phyloP scores from a whole-genome alignment of 164 flowering plant genomes.

The Magnolia kwangsiensis region DNA sequence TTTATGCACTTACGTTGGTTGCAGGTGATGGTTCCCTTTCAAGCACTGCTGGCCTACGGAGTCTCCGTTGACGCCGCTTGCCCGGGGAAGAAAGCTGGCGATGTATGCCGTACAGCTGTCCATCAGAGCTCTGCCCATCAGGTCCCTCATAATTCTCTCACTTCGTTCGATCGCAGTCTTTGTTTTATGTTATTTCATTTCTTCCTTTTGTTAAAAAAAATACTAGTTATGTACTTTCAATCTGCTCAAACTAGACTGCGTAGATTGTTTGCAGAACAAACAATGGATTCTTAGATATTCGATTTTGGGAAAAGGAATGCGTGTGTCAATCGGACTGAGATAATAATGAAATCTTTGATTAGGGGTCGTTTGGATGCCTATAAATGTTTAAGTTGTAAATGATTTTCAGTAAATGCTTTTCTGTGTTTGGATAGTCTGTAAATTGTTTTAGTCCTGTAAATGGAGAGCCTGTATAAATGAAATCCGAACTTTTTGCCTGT shows the following conservation, averaged over 20 bases:
- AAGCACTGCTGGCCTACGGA: conserved; percentile 84
- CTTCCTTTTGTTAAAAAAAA: not conserved
- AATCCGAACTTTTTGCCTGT: too few species aligned
- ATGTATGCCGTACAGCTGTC: conserved; percentile 76
- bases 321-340: not conserved
- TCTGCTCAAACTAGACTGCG: too few species aligned
- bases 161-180: not conserved
- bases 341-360: too few species aligned
- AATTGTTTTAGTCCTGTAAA: too few species aligned
- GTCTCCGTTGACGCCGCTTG: conserved; percentile 80
- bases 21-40: conserved; percentile 96
- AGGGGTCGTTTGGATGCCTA: too few species aligned
- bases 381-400: too few species aligned
- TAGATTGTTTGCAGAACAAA: not conserved
- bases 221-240: not conserved
- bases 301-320: not conserved
- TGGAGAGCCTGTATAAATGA: too few species aligned
- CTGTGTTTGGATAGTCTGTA: too few species aligned
- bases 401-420: too few species aligned
- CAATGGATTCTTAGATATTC: not conserved
- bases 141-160: conserved; percentile 4
- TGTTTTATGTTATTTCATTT: not conserved
- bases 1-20: not conserved
- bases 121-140: conserved; percentile 34
- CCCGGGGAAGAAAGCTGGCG: conserved; percentile 92